Conservation (phyloP, 768 basidiomycete species). For the Calocybe indica region DNA sequence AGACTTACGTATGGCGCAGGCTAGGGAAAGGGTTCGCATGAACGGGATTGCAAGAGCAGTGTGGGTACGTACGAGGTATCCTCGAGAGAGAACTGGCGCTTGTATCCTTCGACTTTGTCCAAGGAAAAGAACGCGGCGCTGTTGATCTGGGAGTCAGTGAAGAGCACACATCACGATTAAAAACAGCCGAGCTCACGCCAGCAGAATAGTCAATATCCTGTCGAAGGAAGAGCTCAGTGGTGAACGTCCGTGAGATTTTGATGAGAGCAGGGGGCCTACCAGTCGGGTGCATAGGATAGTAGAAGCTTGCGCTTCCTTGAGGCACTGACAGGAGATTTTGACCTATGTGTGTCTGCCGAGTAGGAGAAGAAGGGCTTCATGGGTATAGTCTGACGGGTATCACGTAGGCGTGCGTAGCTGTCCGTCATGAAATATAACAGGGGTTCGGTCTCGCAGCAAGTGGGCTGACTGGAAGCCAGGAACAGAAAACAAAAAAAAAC, state of each 20-base stretch:
- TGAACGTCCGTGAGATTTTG: too few species aligned
- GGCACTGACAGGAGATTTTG: conserved; percentile 19
- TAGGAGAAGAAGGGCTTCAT: conserved; percentile 23
- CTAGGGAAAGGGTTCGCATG: conserved; percentile 20
- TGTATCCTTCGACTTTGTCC: conserved; percentile 63
- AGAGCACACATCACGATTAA: background rate
- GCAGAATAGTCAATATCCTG: conserved; percentile 62
- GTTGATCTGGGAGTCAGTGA: conserved; percentile 1
- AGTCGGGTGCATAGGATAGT: conserved; percentile 69
- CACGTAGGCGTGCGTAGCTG: too few species aligned
- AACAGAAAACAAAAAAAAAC: too few species aligned
- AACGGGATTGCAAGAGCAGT: conserved; percentile 2
- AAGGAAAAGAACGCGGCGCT: conserved; percentile 62
- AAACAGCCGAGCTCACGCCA: conserved; percentile 45
- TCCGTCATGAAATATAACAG: too few species aligned
- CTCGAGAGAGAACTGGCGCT: conserved; percentile 69
- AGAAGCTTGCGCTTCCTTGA: conserved; percentile 35
- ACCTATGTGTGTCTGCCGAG: conserved; percentile 6
- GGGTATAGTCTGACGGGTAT: background rate
- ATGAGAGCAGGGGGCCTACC: conserved; percentile 36
- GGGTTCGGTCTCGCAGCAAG: too few species aligned
- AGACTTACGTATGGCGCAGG: conserved; percentile 34
- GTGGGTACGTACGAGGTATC: conserved; percentile 61
- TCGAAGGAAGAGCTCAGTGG: background rate
- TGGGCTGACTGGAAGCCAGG: too few species aligned